Conservation (phyloP, 768 basidiomycete species). For the Dacryopinax spathularia region DNA sequence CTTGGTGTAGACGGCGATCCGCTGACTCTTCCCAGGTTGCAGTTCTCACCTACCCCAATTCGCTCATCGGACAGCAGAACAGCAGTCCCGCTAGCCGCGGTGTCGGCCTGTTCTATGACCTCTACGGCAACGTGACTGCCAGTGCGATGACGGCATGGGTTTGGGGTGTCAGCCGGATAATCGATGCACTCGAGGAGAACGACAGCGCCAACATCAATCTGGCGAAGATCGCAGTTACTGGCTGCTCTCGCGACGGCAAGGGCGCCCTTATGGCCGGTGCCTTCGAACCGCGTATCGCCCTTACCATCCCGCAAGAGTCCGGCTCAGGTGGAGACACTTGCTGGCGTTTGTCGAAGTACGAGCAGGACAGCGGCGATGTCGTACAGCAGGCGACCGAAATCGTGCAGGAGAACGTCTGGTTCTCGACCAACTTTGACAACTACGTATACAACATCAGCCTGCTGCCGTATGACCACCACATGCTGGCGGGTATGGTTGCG, state of each 20-base stretch:
- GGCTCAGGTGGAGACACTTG: slow-evolving; percentile 46
- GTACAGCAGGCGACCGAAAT: slow-evolving; percentile 47
- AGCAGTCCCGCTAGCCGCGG: slow-evolving; percentile 33
- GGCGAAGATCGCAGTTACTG: slow-evolving; percentile 38
- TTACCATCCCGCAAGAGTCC: slow-evolving; percentile 50
- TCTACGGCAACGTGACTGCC: slow-evolving; percentile 39
- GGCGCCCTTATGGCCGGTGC: slow-evolving; percentile 46
- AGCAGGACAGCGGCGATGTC: slow-evolving; percentile 29
- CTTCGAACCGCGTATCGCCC: slow-evolving; percentile 42
- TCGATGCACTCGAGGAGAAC: slow-evolving; percentile 43
- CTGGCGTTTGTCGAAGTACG: slow-evolving; percentile 43
- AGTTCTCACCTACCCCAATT: slow-evolving; percentile 3
- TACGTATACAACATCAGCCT: slow-evolving; percentile 33
- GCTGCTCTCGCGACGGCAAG: slow-evolving; percentile 49
- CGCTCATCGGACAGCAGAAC: slow-evolving; percentile 35
- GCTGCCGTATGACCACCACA: slow-evolving; percentile 48
- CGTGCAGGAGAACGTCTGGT: slow-evolving; percentile 49
- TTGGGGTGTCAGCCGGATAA: slow-evolving; percentile 46
- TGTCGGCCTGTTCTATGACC: slow-evolving; percentile 41
- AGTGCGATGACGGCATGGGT: slow-evolving; percentile 48
- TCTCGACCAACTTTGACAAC: slow-evolving; percentile 36
- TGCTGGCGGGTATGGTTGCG: slow-evolving; percentile 41
- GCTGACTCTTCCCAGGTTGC: slow-evolving; percentile 25
- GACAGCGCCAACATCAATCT: slow-evolving; percentile 36
- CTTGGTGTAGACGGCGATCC: slow-evolving; percentile 27